Evolutionary conservation across 352 stramenopile species (phyloP), one percentile per base, ranked within the genome.

Genomic region (Pythium volutum): DNA sequence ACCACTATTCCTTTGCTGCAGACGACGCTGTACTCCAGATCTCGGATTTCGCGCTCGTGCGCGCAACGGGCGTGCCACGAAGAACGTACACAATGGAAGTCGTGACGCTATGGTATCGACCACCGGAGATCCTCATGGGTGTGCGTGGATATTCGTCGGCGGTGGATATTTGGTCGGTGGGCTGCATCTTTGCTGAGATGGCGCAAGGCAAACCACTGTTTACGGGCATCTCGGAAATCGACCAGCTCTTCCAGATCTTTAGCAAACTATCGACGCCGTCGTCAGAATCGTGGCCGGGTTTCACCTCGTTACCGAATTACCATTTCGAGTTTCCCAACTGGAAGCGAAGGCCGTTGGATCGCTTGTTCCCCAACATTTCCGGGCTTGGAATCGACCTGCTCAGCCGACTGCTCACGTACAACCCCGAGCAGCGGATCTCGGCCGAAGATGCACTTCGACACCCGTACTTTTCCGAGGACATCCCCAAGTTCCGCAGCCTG

Each of bases 161-260:
- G 7, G 84, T 98, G 26, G 93, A 98, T 59, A 97, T 98, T 53
- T 98, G 92, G 93, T 98, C 77, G 23, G 80, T 95, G 23, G 97
- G 97, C 2, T 99, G 96, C 63, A 99, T 99, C 39, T 98, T 99
- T 74, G 97, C 95, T 4, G 97, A 99, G 74, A 97, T 99, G 86
- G 89, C 97, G 36, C 86, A 88, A 41, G 74, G 73, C 31, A 85
- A 89, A 29, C 85, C 85, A 23, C 74, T 96, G 1, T 97, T 97
- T 51, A 89, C 73, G 5, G 76, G 75, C 50, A 86, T 87, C 52
- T 91, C 75, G 14, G 73, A 94, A 65, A 92, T 95, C 51, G 86
- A 95, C 45, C 86, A 95, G 61, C 67, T 95, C 8, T 92, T 91
- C 67, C 82, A 92, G 69, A 92, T 95, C 29, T 95, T 95, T 43